phyloP scores from a whole-genome alignment of 805 yeast species.

The Nakazawaea ambrosiae region DNA sequence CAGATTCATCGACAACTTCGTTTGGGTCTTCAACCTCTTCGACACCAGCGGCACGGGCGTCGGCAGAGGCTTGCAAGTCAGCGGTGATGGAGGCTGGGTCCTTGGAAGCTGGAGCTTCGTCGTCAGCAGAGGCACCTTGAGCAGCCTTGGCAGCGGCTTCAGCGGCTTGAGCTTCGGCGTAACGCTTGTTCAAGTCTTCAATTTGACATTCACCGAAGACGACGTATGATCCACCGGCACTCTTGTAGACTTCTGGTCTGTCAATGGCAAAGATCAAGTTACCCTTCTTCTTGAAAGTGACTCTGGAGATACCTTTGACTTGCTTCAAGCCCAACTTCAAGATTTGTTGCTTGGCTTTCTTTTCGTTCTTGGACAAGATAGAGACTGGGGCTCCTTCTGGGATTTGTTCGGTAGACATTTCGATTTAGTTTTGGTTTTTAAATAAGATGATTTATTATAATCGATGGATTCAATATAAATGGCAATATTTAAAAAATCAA shows the following conservation, averaged over 20 bases:
- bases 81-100: slow-evolving; percentile 78
- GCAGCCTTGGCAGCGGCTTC: slow-evolving; percentile 53
- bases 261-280: slow-evolving; percentile 89
- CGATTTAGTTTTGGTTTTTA: slow-evolving; percentile 8
- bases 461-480: background rate
- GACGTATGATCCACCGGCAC: slow-evolving; percentile 88
- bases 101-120: slow-evolving; percentile 33
- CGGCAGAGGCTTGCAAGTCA: slow-evolving; percentile 67
- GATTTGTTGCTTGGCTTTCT: slow-evolving; percentile 90
- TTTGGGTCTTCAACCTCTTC: slow-evolving; percentile 48
- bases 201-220: slow-evolving; percentile 98
- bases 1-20: slow-evolving; percentile 78
- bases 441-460: no score
- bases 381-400: slow-evolving; percentile 81
- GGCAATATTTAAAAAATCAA: background rate
- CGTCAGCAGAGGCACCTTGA: slow-evolving; percentile 29
- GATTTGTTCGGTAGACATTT: slow-evolving; percentile 32
- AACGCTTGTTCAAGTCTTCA: slow-evolving; percentile 86
- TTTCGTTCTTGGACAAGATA: slow-evolving; percentile 83
- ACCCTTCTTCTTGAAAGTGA: slow-evolving; percentile 90
- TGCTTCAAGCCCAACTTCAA: slow-evolving; percentile 84
- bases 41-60: slow-evolving; percentile 30
- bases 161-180: slow-evolving; percentile 77
- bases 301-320: slow-evolving; percentile 89
- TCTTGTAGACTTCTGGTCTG: slow-evolving; percentile 90